Percentiles rank a stretch among this genome's conserved stretches.
Evolutionary conservation across 106 monocot genomes (phyloP).

Genomic region (Platanthera guangdongensis): DNA sequence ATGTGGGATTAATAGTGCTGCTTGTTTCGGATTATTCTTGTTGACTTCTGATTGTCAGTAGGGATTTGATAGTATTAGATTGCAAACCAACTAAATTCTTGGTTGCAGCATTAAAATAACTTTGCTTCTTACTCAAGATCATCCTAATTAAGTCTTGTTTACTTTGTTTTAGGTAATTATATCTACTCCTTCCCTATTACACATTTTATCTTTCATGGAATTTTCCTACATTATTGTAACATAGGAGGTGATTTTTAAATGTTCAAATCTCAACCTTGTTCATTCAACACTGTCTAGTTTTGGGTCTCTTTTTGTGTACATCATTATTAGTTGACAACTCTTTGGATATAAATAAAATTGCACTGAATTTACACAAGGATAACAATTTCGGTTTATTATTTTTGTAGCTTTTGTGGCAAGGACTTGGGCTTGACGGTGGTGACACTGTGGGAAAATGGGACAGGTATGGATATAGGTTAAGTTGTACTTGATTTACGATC

Average conservation of each 20-base stretch:
- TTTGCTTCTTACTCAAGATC: not conserved
- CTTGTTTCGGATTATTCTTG: not conserved
- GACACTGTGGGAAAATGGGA: slow-evolving; percentile 66
- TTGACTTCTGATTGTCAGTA: not conserved
- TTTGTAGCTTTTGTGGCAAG: slow-evolving; percentile 81
- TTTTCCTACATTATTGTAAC: not conserved
- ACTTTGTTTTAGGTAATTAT: not conserved
- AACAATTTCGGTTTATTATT: not conserved
- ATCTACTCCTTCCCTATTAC: not conserved
- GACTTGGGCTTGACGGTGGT: slow-evolving; percentile 79
- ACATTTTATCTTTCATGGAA: not conserved
- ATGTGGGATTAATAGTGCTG: not conserved
- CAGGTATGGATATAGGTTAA: slow-evolving; percentile 29
- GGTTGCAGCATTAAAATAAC: not conserved
- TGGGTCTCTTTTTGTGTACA: not conserved
- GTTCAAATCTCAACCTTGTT: not conserved
- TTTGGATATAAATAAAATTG: not conserved
- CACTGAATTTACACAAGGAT: not conserved
- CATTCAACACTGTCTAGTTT: not conserved
- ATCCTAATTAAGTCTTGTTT: not conserved
- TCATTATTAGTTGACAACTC: not conserved
- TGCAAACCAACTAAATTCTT: not conserved
- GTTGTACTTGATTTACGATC: not conserved
- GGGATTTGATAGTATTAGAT: not conserved
- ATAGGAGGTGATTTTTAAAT: not conserved